Base-by-base conservation (phyloP, 805 yeast genomes). In the Lipomyces yamadae region DNA sequence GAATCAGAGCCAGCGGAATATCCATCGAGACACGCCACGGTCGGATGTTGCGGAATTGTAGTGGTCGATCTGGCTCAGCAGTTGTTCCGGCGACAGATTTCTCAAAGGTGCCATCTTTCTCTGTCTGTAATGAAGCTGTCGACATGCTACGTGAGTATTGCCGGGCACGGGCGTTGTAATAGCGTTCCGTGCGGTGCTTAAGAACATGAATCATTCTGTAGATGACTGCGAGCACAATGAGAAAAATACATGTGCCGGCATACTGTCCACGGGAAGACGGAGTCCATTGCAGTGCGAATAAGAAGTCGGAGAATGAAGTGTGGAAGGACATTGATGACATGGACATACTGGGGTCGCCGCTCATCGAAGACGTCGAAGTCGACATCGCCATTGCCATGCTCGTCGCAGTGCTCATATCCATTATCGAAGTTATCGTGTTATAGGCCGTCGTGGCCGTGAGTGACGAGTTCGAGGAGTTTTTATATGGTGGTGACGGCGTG, bases 181-280 rank as follows among this genome's bases (percentile, higher is more conserved):
- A 63, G 48, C 65, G 60, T 54, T 66, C 65, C 6, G 66, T 55
- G 29, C 70, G 64, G 60, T 56, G 62, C 65, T 69, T 69, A 58
- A 67, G 5, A 32, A 62, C 74, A 56, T 62, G 63, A 55, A 64
- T 35, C 10, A 64, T 66, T 2, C 75, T 60, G 65, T 65, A 73
- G 56, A 74, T 59, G 45, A 74, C 65, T 35, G 72, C 75, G 33
- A 74, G 70, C 37, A 74, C 66, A 35, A 74, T 69, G 35, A 74
- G 63, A 66, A 74, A 74, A 45, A 74, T 69, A 56, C 77, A 74
- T 15, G 76, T 70, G 29, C 76, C 77, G 35, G 75, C 77, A 65
- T 74, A 74, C 56, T 71, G 72, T 37, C 77, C 76, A 11, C 57
- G 57, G 29, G 64, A 61, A 7, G 67, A 56, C 13, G 76, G 76